Evolutionary conservation across 78 protist species (phyloP).

Genomic region (Anaeramoeba flamelloides): DNA sequence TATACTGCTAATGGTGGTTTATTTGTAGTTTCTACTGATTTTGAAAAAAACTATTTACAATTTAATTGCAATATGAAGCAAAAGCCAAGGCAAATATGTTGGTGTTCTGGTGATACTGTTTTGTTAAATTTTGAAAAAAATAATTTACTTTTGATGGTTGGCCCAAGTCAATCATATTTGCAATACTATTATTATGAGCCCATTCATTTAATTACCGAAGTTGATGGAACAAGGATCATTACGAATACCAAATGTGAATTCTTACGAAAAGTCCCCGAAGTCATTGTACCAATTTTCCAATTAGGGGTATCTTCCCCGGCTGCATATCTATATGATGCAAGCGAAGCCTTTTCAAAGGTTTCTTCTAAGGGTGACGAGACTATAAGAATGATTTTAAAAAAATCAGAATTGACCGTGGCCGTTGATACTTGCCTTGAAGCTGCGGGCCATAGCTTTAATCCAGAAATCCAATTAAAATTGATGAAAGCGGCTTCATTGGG

Average conservation of each 20-base stretch:
- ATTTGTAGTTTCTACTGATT: too few species aligned
- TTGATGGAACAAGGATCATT: not conserved
- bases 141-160: not conserved
- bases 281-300: not conserved
- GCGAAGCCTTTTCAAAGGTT: not conserved
- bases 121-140: too few species aligned
- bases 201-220: not conserved
- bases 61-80: too few species aligned
- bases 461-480: not conserved
- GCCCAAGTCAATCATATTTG: not conserved
- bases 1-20: too few species aligned
- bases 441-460: not conserved
- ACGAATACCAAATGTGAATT: not conserved
- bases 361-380: not conserved
- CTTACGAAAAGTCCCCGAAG: not conserved
- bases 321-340: not conserved
- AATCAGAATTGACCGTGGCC: not conserved
- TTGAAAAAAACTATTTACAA: too few species aligned
- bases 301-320: not conserved
- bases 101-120: too few species aligned
- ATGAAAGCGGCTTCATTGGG: not conserved
- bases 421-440: not conserved
- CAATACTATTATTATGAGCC: not conserved
- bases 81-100: too few species aligned
- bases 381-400: not conserved